Base-by-base conservation (phyloP, 2,329 filamentous ascomycete species). In the Podosphaera fusca region DNA sequence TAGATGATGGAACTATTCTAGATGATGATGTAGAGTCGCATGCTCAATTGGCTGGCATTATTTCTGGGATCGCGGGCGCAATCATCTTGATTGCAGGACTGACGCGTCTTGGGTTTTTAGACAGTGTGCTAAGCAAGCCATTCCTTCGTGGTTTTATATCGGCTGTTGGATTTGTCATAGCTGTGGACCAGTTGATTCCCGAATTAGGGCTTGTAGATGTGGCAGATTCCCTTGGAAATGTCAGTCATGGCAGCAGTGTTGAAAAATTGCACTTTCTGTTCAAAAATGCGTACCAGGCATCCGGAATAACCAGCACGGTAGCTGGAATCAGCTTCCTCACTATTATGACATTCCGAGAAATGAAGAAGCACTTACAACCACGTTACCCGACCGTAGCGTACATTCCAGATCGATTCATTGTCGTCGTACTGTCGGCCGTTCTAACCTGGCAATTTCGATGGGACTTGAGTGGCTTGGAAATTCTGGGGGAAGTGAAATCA, bases 131-230 rank as follows among this genome's bases (percentile, higher is more conserved):
- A 40, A 95, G 89, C 63, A 78, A 87, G 38, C 92, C 92, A 0
- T 96, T 98, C 64, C 71, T 96, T 57, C 77, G 92, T 59, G 92
- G 92, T 0, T 98, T 98, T 71, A 95, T 98, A 70, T 95, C 87
- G 58, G 92, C 92, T 55, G 94, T 98, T 67, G 92, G 92, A 54
- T 86, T 95, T 57, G 89, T 96, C 61, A 96, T 98, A 67, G 81
- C 94, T 45, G 87, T 96, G 40, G 92, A 96, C 68, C 92, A 98
- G 70, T 73, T 95, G 50, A 85, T 95, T 56, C 89, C 90, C 0
- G 88, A 96, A 69, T 76, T 94, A 64, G 92, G 92, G 0, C 75
- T 98, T 30, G 76, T 75, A 42, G 71, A 75, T 1, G 70, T 80
- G 21, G 86, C 88, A 0, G 80, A 79, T 56, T 70, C 82, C 14